A percentile compares a stretch with the other conserved stretches of the same genome.
phyloP scores from a whole-genome alignment of 345 rosid genomes.

The Turnera subulata region DNA sequence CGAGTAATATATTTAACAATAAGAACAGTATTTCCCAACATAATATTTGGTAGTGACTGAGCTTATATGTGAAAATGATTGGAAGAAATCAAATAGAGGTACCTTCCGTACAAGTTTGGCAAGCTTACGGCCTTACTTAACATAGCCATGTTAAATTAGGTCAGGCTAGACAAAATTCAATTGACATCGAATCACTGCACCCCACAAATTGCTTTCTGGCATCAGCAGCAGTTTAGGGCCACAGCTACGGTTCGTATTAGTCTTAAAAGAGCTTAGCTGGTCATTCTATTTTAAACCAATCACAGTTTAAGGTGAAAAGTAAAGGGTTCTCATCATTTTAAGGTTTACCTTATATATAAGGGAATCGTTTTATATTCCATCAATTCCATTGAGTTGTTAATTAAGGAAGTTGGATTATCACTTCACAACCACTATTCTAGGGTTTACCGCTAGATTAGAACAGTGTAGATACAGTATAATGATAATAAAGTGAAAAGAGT shows the following conservation, averaged over 20 bases:
- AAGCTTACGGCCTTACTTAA: conserved; percentile 3
- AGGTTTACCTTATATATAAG: conserved; percentile 19
- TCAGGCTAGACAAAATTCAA: conserved; percentile 30
- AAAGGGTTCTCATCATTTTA: conserved; percentile 33
- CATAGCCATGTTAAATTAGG: conserved; percentile 36
- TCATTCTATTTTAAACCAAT: conserved; percentile 48
- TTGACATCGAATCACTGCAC: conserved; percentile 31
- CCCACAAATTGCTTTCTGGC: conserved; percentile 28
- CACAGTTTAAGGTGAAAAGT: conserved; percentile 27
- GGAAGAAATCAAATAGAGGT: neutral
- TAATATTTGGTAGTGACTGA: too few species aligned
- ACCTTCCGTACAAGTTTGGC: conserved; percentile 27
- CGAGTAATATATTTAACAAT: too few species aligned
- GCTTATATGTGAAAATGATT: neutral
- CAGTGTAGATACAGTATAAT: neutral
- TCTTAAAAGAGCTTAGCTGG: conserved; percentile 37
- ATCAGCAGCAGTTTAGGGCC: conserved; percentile 25
- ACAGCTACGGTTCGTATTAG: conserved; percentile 16
- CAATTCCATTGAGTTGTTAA: conserved; percentile 7
- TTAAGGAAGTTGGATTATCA: conserved; percentile 46
- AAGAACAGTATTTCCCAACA: too few species aligned
- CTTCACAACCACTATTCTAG: conserved; percentile 27
- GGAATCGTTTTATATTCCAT: neutral
- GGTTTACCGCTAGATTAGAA: conserved; percentile 12
- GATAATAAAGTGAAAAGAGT: neutral